These are phyloP conservation scores for Pseudopithomyces chartarum DNA, from an alignment of 2,329 filamentous ascomycete genomes.

Conservation along the genomic window DNA sequence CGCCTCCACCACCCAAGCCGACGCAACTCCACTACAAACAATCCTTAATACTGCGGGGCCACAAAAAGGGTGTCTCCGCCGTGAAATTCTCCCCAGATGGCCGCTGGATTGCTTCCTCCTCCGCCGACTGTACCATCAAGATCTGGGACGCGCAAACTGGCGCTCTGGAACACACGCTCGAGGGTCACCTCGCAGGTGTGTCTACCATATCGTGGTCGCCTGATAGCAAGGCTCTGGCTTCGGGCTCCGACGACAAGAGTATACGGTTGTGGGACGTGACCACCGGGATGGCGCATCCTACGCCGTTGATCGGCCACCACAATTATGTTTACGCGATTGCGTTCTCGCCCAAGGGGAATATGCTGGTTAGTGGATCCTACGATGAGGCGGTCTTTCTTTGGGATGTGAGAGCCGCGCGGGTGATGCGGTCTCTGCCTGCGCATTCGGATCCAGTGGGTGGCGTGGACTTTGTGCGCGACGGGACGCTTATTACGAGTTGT, in stretches of 20 bases:
- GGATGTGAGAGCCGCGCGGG: slow-evolving; percentile 85
- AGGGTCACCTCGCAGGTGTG: slow-evolving; percentile 91
- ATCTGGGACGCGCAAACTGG: slow-evolving; percentile 86
- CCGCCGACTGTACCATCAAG: slow-evolving; percentile 84
- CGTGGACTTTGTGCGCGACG: slow-evolving; percentile 91
- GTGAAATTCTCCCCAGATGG: slow-evolving; percentile 93
- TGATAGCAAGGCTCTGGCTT: slow-evolving; percentile 84
- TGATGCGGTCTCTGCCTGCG: slow-evolving; percentile 90
- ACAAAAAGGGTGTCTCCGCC: slow-evolving; percentile 78
- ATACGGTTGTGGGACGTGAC: slow-evolving; percentile 86
- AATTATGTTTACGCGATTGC: slow-evolving; percentile 95
- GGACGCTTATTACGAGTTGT: slow-evolving; percentile 89
- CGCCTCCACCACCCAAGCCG: slow-evolving; percentile 55
- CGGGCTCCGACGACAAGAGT: slow-evolving; percentile 93
- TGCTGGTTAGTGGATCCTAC: slow-evolving; percentile 92
- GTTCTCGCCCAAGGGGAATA: slow-evolving; percentile 98
- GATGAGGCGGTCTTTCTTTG: slow-evolving; percentile 97
- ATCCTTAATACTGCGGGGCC: slow-evolving; percentile 74
- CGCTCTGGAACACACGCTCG: slow-evolving; percentile 81
- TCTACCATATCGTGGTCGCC: slow-evolving; percentile 94
- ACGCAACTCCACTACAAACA: slow-evolving; percentile 69
- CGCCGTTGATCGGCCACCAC: slow-evolving; percentile 80
- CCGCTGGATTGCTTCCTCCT: slow-evolving; percentile 85
- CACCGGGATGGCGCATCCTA: slow-evolving; percentile 63
- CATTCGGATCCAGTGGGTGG: slow-evolving; percentile 94